Evolutionary conservation across 805 yeast genomes (phyloP).

Genomic region (Priceomyces carsonii): DNA sequence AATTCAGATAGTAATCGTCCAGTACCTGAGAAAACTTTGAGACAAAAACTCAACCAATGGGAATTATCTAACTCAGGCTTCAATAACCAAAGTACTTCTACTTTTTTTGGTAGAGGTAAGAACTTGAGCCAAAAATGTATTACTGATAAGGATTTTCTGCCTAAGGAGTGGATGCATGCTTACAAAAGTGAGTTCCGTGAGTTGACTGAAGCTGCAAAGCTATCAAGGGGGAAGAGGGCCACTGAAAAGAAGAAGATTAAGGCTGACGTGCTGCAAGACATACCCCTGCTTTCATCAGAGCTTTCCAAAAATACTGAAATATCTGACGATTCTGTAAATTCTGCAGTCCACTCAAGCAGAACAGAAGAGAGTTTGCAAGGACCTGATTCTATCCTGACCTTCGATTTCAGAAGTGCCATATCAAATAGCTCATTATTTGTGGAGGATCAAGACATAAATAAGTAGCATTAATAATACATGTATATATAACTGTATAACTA

Average conservation of each 20-base stretch:
- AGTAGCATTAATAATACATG: too few relatives aligned
- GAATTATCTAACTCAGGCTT: constrained; percentile 50
- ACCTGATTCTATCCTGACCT: constrained; percentile 1
- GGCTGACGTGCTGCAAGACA: too few relatives aligned
- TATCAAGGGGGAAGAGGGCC: too few relatives aligned
- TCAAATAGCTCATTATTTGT: constrained; percentile 8
- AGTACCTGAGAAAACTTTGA: constrained; percentile 52
- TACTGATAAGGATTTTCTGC: constrained; percentile 49
- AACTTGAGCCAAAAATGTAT: constrained; percentile 30
- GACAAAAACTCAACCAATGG: constrained; percentile 64
- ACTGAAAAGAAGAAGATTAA: too few relatives aligned
- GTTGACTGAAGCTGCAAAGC: constrained; percentile 38
- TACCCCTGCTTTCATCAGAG: too few relatives aligned
- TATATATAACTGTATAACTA: too few relatives aligned
- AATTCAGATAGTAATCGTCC: constrained; percentile 76
- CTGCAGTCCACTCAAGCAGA: background rate
- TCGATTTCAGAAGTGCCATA: constrained; percentile 9
- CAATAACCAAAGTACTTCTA: constrained; percentile 18
- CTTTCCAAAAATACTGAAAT: too few relatives aligned
- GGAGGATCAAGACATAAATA: constrained; percentile 1
- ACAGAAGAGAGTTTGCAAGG: background rate
- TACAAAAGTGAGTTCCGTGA: constrained; percentile 41
- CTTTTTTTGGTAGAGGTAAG: constrained; percentile 19
- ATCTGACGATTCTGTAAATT: too few relatives aligned
- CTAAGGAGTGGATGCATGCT: constrained; percentile 42